Base-by-base conservation (phyloP, 306 rosid genomes). In the Pterocarpus santalinus region DNA sequence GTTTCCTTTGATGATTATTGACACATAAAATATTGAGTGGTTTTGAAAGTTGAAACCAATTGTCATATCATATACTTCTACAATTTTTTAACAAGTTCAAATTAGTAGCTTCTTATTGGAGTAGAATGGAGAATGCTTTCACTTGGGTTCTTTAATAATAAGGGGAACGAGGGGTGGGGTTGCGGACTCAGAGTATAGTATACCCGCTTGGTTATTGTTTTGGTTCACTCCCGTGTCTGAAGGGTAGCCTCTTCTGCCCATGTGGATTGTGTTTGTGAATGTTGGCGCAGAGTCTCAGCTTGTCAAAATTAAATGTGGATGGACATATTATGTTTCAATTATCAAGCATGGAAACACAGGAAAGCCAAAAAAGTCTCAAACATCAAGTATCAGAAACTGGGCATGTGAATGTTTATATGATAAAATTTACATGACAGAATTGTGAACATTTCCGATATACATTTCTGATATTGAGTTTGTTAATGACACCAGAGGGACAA, bases 261-360 rank as follows among this genome's bases (percentile, higher is more conserved):
- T 78, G 65, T 78, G 34, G 60, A 47, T 49, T 65, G 65, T 64
- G 38, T 46, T 83, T 77, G 78, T 77, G 63, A 52, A 7, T 61
- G 62, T 58, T 35, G 46, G 55, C 11, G 8, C 32, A 44, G 49
- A 69, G 62, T 75, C 56, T 60, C 34, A 62, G 30, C 8, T 0
- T 2, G 35, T 66, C 28, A 58, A 57, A 66, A 51, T 44, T 73
- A 34, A 56, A 69, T 46, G 35, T 67, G 72, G 36, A 81, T 28
- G 60, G 66, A 56, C 55, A 58, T 57, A 17, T 68, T 28, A 30
- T 57, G 38, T 82, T 82, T 79, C 58, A 68, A 41, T 41, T 55
- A 67, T 55, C 7, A 38, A 66, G 60, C 47, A 32, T 32, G 44
- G 32, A 65, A 65, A 39, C 33, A 34, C n/a, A 65, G 63, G 68